These are phyloP conservation scores for Calonectria pseudoturangicola DNA, from an alignment of 2,329 filamentous ascomycete genomes.

Conservation along the genomic window DNA sequence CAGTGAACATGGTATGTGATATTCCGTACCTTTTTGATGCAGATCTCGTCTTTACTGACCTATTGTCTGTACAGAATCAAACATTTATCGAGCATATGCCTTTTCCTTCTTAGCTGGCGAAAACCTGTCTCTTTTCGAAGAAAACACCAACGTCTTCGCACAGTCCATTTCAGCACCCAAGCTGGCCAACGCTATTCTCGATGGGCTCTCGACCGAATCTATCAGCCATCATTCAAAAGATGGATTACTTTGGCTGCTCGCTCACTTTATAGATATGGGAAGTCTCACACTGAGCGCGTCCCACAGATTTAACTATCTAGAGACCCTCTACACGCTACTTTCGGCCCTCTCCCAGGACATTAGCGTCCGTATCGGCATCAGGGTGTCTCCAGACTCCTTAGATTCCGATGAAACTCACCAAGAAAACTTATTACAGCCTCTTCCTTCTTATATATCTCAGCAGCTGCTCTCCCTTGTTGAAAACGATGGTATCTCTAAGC, in stretches of 20 bases:
- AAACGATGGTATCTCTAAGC: slow-evolving; percentile 80
- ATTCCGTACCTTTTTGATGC: not conserved
- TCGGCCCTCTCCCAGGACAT: slow-evolving; percentile 72
- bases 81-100: slow-evolving; percentile 51
- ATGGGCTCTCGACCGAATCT: slow-evolving; percentile 56
- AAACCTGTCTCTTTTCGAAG: slow-evolving; percentile 64
- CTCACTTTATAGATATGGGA: slow-evolving; percentile 79
- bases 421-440: slow-evolving; percentile 48
- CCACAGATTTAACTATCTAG: slow-evolving; percentile 66
- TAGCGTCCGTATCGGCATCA: slow-evolving; percentile 63
- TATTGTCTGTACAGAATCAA: slow-evolving; percentile 25
- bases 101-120: slow-evolving; percentile 52
- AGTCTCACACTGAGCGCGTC: slow-evolving; percentile 59
- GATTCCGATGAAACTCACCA: slow-evolving; percentile 44
- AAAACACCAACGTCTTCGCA: slow-evolving; percentile 61
- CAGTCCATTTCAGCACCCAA: slow-evolving; percentile 61
- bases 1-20: slow-evolving; percentile 47
- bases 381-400: slow-evolving; percentile 31
- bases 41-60: slow-evolving; percentile 29
- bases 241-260: slow-evolving; percentile 77
- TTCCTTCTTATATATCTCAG: slow-evolving; percentile 76
- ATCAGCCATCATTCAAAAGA: slow-evolving; percentile 58
- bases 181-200: slow-evolving; percentile 65
- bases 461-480: slow-evolving; percentile 84
- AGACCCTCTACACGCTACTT: slow-evolving; percentile 72